Conservation (phyloP, 2,329 filamentous ascomycete species). For the Cercospora nicotianae region DNA sequence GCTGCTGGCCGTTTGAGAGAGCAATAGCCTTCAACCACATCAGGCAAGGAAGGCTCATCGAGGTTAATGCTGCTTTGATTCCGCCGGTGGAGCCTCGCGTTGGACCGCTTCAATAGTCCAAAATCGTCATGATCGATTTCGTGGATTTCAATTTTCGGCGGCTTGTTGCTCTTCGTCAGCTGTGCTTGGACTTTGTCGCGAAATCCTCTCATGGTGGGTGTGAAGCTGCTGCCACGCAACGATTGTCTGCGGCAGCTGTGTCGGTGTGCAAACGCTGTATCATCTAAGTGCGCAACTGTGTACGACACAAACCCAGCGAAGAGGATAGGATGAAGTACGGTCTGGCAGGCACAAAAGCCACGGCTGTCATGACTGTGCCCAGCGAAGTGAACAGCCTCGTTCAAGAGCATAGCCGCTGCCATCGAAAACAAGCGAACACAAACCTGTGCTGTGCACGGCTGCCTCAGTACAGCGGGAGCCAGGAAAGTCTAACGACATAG, state of each 20-base stretch:
- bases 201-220: conserved; percentile 16
- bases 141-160: not conserved
- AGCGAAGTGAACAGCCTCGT: conserved; percentile 9
- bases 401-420: conserved; percentile 7
- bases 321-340: not conserved
- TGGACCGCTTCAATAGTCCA: conserved; percentile 7
- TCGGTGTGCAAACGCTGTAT: conserved; percentile 3
- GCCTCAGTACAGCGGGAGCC: conserved; percentile 1
- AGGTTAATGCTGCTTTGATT: conserved; percentile 5
- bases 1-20: not conserved
- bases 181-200: conserved; percentile 6
- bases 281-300: conserved; percentile 3
- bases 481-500: conserved; percentile 1
- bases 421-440: conserved; percentile 5
- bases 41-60: not conserved
- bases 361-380: conserved; percentile 5
- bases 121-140: not conserved
- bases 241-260: conserved; percentile 13
- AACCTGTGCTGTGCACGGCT: conserved; percentile 5
- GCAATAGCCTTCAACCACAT: not conserved
- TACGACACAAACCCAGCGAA: not conserved
- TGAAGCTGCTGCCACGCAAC: conserved; percentile 10
- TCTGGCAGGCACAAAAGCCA: not conserved
- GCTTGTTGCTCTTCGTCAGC: conserved; percentile 3
- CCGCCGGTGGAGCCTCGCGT: conserved; percentile 5